phyloP scores from a whole-genome alignment of 495 filamentous ascomycete species.

The Penicillium soppii region DNA sequence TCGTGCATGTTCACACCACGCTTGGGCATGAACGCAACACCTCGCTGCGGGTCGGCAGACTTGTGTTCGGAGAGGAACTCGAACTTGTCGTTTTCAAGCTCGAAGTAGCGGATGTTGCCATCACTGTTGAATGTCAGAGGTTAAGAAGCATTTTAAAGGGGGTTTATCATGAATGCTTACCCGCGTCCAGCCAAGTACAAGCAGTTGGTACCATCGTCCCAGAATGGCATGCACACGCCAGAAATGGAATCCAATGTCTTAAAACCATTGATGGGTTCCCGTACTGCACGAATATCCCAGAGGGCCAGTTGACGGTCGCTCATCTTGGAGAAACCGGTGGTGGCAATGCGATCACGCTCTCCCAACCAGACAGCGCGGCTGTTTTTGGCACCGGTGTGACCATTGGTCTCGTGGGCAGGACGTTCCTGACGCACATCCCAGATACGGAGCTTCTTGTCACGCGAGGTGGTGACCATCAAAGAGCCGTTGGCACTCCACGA shows the following conservation, averaged over 20 bases:
- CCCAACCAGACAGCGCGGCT: conserved; percentile 96
- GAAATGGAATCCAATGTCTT: conserved; percentile 88
- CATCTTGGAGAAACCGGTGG: conserved; percentile 97
- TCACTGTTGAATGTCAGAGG: conserved; percentile 57
- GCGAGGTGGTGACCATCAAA: conserved; percentile 86
- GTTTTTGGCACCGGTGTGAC: conserved; percentile 93
- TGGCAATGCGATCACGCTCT: conserved; percentile 90
- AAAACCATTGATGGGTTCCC: conserved; percentile 85
- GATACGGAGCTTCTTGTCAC: conserved; percentile 96
- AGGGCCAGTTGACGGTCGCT: conserved; percentile 93
- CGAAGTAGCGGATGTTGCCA: conserved; percentile 97
- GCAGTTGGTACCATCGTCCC: conserved; percentile 93
- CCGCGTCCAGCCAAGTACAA: conserved; percentile 95
- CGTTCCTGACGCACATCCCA: conserved; percentile 96
- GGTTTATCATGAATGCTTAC: conserved; percentile 48
- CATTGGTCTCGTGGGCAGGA: conserved; percentile 77
- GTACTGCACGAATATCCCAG: conserved; percentile 84
- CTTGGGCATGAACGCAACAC: conserved; percentile 92
- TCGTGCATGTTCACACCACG: conserved; percentile 94
- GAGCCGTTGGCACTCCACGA: conserved; percentile 95
- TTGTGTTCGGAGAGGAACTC: conserved; percentile 96
- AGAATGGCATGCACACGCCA: conserved; percentile 99
- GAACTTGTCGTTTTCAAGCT: conserved; percentile 96
- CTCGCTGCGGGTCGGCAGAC: conserved; percentile 89
- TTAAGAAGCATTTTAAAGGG: not conserved